Evolutionary conservation across 768 basidiomycete genomes (phyloP).

Genomic region (Rickenella mellea): DNA sequence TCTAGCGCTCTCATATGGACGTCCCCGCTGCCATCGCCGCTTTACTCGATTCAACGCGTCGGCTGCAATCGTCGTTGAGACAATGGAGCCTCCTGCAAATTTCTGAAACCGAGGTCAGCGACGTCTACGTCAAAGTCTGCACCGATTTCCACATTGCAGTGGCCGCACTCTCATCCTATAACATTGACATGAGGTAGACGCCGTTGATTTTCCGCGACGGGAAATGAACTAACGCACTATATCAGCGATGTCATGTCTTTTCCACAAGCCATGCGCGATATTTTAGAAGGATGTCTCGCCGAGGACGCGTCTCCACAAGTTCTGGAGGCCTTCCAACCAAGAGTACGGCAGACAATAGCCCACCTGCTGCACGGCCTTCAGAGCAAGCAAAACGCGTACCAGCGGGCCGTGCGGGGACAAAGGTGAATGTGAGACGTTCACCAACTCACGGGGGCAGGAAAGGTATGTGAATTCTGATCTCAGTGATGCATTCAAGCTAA

Average conservation of each 20-base stretch:
- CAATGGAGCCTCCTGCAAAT: constrained; percentile 58
- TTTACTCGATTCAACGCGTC: constrained; percentile 75
- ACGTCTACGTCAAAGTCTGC: constrained; percentile 83
- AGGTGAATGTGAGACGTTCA: too few species aligned
- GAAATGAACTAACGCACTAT: neutral
- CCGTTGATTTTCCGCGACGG: neutral
- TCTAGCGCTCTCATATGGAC: constrained; percentile 22
- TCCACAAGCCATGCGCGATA: constrained; percentile 26
- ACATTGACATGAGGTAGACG: constrained; percentile 66
- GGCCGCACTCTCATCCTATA: constrained; percentile 60
- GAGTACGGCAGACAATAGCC: constrained; percentile 24
- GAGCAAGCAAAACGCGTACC: constrained; percentile 31
- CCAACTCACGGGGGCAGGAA: too few species aligned
- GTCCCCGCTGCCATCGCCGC: constrained; percentile 52
- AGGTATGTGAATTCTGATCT: neutral
- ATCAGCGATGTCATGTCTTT: constrained; percentile 30
- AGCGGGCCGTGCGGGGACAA: constrained; percentile 10
- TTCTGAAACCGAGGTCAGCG: constrained; percentile 67
- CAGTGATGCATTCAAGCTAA: too few species aligned
- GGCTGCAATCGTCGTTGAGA: constrained; percentile 62
- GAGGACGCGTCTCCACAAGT: constrained; percentile 25
- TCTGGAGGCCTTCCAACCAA: constrained; percentile 28
- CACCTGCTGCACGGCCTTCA: constrained; percentile 32
- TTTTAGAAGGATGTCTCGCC: constrained; percentile 35
- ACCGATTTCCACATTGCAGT: constrained; percentile 81